Percentiles rank a stretch among this genome's conserved stretches.
phyloP scores from a whole-genome alignment of 768 basidiomycete genomes.

The Suillus paluster region DNA sequence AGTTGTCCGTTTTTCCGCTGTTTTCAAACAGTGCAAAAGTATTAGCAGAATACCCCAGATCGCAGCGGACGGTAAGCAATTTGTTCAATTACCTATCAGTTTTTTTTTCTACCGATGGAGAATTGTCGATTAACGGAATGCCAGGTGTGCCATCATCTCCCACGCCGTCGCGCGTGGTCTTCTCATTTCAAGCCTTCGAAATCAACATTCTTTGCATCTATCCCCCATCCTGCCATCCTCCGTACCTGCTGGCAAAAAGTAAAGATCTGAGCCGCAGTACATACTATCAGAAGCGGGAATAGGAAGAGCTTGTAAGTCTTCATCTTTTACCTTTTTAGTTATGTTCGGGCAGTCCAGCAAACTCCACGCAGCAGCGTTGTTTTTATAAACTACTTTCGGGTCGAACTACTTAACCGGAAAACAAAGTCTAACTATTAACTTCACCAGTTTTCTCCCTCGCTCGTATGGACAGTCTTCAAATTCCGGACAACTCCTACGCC shows the following conservation, averaged over 20 bases:
- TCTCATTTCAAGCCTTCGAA: slow-evolving; percentile 19
- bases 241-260: slow-evolving; percentile 3
- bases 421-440: slow-evolving; percentile 8
- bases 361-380: slow-evolving; percentile 23
- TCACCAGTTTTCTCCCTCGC: slow-evolving; percentile 4
- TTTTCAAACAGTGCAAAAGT: background rate
- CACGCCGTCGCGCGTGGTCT: slow-evolving; percentile 27
- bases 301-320: slow-evolving; percentile 20
- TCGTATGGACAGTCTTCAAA: slow-evolving; percentile 44
- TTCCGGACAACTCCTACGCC: slow-evolving; percentile 47
- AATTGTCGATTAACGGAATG: slow-evolving; percentile 11
- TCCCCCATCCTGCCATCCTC: slow-evolving; percentile 7
- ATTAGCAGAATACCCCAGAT: background rate
- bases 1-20: background rate
- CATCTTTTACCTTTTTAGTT: slow-evolving; percentile 17
- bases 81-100: background rate
- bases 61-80: slow-evolving; percentile 4
- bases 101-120: background rate
- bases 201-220: slow-evolving; percentile 20
- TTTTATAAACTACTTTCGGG: slow-evolving; percentile 19
- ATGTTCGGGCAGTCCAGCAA: slow-evolving; percentile 21
- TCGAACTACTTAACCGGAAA: slow-evolving; percentile 15
- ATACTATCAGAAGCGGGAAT: background rate
- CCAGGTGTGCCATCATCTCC: slow-evolving; percentile 28
- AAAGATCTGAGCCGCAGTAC: slow-evolving; percentile 2